Evolutionary conservation across 1,284 basidiomycete species (phyloP), one percentile per base, ranked within the genome.

Genomic region (Melampsora americana): DNA sequence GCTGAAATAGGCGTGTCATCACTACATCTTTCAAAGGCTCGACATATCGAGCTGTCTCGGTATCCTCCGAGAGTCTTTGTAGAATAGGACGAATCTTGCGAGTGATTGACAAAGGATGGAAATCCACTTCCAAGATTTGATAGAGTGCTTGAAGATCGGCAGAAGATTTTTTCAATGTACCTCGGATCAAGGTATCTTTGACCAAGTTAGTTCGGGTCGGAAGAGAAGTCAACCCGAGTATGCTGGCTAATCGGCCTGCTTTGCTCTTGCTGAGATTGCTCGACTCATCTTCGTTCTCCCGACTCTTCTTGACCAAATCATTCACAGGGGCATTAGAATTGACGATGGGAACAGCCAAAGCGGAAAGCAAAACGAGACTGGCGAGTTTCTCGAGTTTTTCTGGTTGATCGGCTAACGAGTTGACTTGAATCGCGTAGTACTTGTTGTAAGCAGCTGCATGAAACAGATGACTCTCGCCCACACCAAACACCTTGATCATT

Each of bases 361-460:
- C 92, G 80, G 90, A 92, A 79, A 99, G 89, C 74, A 99, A 88
- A 9, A 98, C 95, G 82, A 93, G 92, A 0, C 92, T 93, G 0
- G 95, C 92, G 18, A 74, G 39, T 56, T 66, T 74, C 53, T 65
- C 65, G 69, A 97, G 87, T 79, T 90, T 87, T 75, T 89, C 86
- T 81, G 91, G 85, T 82, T 95, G 93, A 78, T 92, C 90, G 56
- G 90, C 89, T 5, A 82, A 80, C 78, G 83, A 79, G 20, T 88
- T 88, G 76, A 85, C 86, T 3, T 87, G 88, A 53, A 83, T 81
- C 79, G 85, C 83, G 77, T 83, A 90, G 84, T 95, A 97, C 76
- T 91, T 87, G 77, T 91, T 90, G 93, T 94, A 98, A 0, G 96
- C 93, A 26, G 95, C 94, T 75, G 96, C 95, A 83, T 99, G 95